These are phyloP conservation scores for Penstemon newberryi DNA, from an alignment of 257 asterid genomes.

Conservation along the genomic window DNA sequence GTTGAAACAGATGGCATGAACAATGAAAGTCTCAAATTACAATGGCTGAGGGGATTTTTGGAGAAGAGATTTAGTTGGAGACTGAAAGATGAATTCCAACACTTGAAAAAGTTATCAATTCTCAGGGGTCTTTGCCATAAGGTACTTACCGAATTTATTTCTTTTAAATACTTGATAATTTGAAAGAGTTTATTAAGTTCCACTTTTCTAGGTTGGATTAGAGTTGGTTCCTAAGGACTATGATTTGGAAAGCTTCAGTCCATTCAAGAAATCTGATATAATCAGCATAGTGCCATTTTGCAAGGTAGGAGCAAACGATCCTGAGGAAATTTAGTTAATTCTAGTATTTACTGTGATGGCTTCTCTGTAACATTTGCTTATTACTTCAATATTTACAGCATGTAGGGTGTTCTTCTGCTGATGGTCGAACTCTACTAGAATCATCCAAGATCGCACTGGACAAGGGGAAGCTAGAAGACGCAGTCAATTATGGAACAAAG, in stretches of 20 bases:
- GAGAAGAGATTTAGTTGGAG: conserved; percentile 77
- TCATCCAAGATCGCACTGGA: conserved; percentile 96
- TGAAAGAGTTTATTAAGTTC: conserved; percentile 31
- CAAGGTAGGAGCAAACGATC: conserved; percentile 53
- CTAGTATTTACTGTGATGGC: conserved; percentile 12
- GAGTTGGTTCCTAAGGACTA: conserved; percentile 92
- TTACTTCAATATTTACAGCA: conserved; percentile 51
- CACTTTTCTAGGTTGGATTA: conserved; percentile 72
- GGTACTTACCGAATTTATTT: conserved; percentile 47
- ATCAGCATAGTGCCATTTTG: conserved; percentile 88
- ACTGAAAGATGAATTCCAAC: conserved; percentile 68
- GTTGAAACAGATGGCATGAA: conserved; percentile 38
- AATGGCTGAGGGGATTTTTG: conserved; percentile 69
- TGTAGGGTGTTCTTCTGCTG: conserved; percentile 95
- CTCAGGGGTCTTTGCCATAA: conserved; percentile 96
- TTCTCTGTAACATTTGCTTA: conserved; percentile 21
- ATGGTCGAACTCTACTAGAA: conserved; percentile 89
- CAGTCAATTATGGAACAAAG: conserved; percentile 91
- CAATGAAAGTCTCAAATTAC: conserved; percentile 56
- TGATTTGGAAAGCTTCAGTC: conserved; percentile 78
- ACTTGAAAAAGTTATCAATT: conserved; percentile 74
- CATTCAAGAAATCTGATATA: conserved; percentile 72
- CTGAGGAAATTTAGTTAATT: background rate
- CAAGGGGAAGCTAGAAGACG: conserved; percentile 97
- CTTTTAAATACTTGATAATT: conserved; percentile 24